A percentile compares a stretch with the other conserved stretches of the same genome.
phyloP scores from a whole-genome alignment of 2,329 filamentous ascomycete genomes.

The Aspergillus sp. region DNA sequence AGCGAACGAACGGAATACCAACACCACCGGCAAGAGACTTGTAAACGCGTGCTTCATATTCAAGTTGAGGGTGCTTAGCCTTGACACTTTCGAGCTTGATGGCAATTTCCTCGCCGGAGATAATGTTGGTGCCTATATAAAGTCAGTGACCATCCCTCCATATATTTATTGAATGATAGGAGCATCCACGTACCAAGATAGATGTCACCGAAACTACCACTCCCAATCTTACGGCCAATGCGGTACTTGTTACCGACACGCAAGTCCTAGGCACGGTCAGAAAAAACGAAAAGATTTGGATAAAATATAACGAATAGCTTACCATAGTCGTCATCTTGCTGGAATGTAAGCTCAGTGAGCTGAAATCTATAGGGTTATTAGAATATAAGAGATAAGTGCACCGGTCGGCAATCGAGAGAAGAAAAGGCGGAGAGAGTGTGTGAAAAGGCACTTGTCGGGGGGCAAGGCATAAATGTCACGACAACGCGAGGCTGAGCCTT shows the following conservation, averaged over 20 bases:
- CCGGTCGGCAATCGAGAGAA: not conserved
- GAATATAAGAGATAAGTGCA: not conserved
- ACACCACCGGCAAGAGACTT: conserved; percentile 89
- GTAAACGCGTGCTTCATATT: conserved; percentile 94
- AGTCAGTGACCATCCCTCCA: conserved; percentile 6
- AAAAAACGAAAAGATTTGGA: conserved; percentile 9
- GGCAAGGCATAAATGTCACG: conserved; percentile 8
- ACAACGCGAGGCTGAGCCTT: conserved; percentile 16
- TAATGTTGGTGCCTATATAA: conserved; percentile 89
- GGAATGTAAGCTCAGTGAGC: conserved; percentile 28
- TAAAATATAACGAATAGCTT: conserved; percentile 16
- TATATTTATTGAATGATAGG: not conserved
- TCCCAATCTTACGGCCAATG: conserved; percentile 98
- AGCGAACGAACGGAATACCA: conserved; percentile 97
- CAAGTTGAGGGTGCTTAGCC: conserved; percentile 97
- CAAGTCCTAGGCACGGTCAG: conserved; percentile 71
- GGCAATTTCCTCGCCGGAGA: conserved; percentile 97
- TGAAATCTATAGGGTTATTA: conserved; percentile 19
- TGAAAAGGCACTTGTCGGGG: conserved; percentile 1
- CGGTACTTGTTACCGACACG: conserved; percentile 99
- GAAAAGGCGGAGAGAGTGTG: not conserved
- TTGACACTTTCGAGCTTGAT: conserved; percentile 99
- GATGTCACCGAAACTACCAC: conserved; percentile 96
- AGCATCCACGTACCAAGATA: conserved; percentile 67
- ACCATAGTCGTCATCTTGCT: conserved; percentile 43